Conservation (phyloP, 2,329 filamentous ascomycete genomes). For the Penicillium verrucosum region DNA sequence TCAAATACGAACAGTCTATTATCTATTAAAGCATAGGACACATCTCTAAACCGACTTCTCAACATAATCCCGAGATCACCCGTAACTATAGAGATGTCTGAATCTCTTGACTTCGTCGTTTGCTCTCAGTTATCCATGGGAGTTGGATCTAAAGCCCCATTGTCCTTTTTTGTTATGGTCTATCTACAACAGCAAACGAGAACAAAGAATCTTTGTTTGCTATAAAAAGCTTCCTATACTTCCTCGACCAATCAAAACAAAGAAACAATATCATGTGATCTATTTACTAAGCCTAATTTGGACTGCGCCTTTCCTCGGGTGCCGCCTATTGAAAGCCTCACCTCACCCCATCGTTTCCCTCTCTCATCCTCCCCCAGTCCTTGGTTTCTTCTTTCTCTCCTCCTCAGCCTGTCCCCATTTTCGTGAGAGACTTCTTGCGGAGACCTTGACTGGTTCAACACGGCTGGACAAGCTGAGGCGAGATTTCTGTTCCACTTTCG, state of each 20-base stretch:
- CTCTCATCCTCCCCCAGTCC: slow-evolving; percentile 14
- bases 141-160: too few relatives aligned
- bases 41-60: neutral
- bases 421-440: slow-evolving; percentile 36
- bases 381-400: slow-evolving; percentile 15
- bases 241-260: neutral
- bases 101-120: neutral
- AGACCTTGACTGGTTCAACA: slow-evolving; percentile 42
- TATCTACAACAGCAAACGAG: neutral
- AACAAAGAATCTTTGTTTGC: neutral
- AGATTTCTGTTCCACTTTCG: slow-evolving; percentile 24
- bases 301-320: slow-evolving; percentile 8
- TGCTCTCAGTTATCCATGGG: neutral
- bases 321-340: slow-evolving; percentile 2
- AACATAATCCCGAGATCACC: neutral
- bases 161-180: neutral
- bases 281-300: neutral
- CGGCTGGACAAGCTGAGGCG: slow-evolving; percentile 36
- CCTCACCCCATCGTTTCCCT: slow-evolving; percentile 10
- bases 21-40: too few relatives aligned
- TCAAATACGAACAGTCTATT: neutral
- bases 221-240: neutral
- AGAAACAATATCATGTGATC: slow-evolving; percentile 10
- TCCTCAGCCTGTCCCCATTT: slow-evolving; percentile 31
- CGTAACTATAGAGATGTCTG: neutral